A percentile compares a stretch with the other conserved stretches of the same genome.
Evolutionary conservation across 2,329 filamentous ascomycete species (phyloP).

Genomic region (Aspergillus luchuensis): DNA sequence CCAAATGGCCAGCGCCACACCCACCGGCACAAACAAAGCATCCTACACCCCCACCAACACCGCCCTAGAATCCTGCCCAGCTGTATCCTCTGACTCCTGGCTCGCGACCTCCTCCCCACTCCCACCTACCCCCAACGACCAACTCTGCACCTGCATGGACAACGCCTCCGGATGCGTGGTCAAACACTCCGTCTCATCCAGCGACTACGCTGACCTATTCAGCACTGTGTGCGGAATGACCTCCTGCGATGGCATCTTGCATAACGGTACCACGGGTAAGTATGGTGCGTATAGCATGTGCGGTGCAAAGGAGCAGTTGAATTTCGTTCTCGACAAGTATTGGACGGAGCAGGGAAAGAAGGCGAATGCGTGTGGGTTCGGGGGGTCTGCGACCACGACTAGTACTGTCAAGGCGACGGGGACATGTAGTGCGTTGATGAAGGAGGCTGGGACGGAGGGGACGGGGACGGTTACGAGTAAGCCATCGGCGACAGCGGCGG

Average conservation of each 20-base stretch:
- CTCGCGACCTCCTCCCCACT: conserved; percentile 63
- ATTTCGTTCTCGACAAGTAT: conserved; percentile 49
- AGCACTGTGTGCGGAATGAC: conserved; percentile 43
- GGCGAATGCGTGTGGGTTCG: conserved; percentile 46
- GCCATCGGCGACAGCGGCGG: not conserved
- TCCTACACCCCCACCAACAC: conserved; percentile 74
- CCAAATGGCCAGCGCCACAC: conserved; percentile 67
- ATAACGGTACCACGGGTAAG: conserved; percentile 42
- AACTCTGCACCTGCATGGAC: conserved; percentile 83
- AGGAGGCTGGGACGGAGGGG: conserved; percentile 43
- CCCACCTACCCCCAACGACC: conserved; percentile 75
- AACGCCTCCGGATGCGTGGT: conserved; percentile 70
- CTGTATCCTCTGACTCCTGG: conserved; percentile 61
- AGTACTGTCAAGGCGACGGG: conserved; percentile 36
- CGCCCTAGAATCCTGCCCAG: conserved; percentile 70
- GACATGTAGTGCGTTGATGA: conserved; percentile 41
- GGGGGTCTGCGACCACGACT: conserved; percentile 43
- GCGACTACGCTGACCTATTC: conserved; percentile 61
- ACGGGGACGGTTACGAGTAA: conserved; percentile 40
- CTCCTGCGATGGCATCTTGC: conserved; percentile 42
- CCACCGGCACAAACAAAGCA: conserved; percentile 63
- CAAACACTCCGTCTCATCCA: conserved; percentile 38
- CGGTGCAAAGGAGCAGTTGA: conserved; percentile 44
- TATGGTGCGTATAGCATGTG: conserved; percentile 54
- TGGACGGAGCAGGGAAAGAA: conserved; percentile 43